phyloP scores from a whole-genome alignment of 306 rosid species.

The Dryas drummondii region DNA sequence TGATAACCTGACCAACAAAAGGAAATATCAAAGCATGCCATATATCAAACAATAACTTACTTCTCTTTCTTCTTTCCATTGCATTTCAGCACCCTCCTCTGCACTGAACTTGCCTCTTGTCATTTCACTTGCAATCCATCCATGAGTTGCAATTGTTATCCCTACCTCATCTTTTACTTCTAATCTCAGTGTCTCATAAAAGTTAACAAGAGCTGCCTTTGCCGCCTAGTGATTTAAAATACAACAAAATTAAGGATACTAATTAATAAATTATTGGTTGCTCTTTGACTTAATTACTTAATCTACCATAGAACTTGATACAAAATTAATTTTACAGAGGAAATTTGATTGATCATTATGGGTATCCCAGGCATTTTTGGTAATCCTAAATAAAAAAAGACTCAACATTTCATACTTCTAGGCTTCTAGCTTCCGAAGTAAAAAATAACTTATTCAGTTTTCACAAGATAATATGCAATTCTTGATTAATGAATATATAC shows the following conservation, averaged over 20 bases:
- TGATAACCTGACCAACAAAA: too few species aligned
- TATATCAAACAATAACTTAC: constrained; percentile 21
- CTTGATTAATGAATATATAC: constrained; percentile 15
- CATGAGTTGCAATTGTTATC: constrained; percentile 81
- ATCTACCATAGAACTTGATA: not conserved
- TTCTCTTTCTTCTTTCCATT: constrained; percentile 92
- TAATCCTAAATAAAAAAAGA: not conserved
- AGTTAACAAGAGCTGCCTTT: constrained; percentile 73
- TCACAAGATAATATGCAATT: not conserved
- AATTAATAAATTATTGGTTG: not conserved
- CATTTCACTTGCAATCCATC: constrained; percentile 83
- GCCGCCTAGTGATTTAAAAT: constrained; percentile 50
- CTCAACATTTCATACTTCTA: not conserved
- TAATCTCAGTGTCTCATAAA: constrained; percentile 78
- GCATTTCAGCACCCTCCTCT: constrained; percentile 88
- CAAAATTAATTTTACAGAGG: not conserved
- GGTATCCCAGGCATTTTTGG: not conserved
- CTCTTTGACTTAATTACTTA: not conserved
- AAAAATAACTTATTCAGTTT: not conserved
- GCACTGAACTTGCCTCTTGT: constrained; percentile 79
- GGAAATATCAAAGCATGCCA: not conserved
- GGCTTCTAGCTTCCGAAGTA: not conserved
- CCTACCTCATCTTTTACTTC: constrained; percentile 76
- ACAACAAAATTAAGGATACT: not conserved
- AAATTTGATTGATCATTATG: not conserved